Conservation (phyloP, 371 early-diverging fungal genomes). For the Apophysomyces variabilis region DNA sequence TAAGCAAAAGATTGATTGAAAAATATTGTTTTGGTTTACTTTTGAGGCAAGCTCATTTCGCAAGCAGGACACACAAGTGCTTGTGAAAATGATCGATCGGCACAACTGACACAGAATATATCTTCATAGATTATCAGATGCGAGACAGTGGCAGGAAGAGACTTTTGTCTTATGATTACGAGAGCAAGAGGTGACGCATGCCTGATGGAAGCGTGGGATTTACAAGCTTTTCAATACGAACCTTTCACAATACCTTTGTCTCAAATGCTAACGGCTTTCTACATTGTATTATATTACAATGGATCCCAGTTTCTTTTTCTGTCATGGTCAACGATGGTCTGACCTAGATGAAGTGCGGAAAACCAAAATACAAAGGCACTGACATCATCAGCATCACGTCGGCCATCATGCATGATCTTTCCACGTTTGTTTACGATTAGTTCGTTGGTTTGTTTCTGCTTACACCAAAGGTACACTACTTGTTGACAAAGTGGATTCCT, state of each 20-base stretch:
- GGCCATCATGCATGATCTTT: no score
- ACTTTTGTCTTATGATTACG: constrained; percentile 45
- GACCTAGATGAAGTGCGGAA: background rate
- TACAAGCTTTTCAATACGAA: background rate
- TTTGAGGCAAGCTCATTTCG: constrained; percentile 61
- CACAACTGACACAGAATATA: constrained; percentile 79
- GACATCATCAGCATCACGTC: no score
- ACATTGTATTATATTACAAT: constrained; percentile 66
- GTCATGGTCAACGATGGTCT: constrained; percentile 10
- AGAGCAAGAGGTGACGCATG: constrained; percentile 78
- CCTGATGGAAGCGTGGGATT: constrained; percentile 35
- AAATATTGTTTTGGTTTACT: constrained; percentile 34
- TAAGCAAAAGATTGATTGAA: background rate
- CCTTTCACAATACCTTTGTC: constrained; percentile 26
- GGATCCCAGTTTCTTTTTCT: constrained; percentile 55
- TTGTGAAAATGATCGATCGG: constrained; percentile 58
- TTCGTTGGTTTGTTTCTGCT: no score
- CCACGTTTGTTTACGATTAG: no score
- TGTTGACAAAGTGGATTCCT: no score
- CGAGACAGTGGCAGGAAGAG: background rate
- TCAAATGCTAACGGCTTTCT: constrained; percentile 47
- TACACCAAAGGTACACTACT: no score
- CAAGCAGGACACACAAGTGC: constrained; percentile 81
- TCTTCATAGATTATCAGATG: constrained; percentile 46
- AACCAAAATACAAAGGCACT: no score